Base-by-base conservation (phyloP, 2,329 filamentous ascomycete genomes). In the Fonsecaea pugnacius region DNA sequence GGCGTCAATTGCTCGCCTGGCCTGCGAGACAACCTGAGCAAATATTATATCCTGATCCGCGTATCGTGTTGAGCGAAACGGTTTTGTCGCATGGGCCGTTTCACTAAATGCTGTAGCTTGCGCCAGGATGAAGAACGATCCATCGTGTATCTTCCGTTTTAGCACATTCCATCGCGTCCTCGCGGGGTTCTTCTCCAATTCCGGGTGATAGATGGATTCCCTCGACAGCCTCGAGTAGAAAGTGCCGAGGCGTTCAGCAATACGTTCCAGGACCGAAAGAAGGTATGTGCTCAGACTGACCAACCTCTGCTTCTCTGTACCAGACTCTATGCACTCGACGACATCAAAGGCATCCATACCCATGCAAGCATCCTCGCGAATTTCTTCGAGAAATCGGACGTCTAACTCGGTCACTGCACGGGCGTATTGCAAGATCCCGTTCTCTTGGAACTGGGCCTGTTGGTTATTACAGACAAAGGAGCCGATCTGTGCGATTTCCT, bases 271-370 rank as follows among this genome's bases (percentile, higher is more conserved):
- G 0, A 82, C 76, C 61, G 83, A 81, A 55, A 85, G 77, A 0
- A 85, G 74, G 69, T 84, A 85, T 0, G 77, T 78, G 2, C 73
- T 73, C 18, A 65, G 58, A 35, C 43, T 61, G 1, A 80, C 76
- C 3, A 82, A 66, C 0, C 78, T 77, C 2, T 82, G 68, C 1
- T 78, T 76, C 27, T 79, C 78, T 0, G 74, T 75, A 5, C 75
- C 70, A 0, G 74, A 73, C n/a, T 79, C 78, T 24, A 79, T 74
- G 24, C 74, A 73, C 68, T 79, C 78, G 32, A 85, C 75, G 24
- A 75, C 77, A 51, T 80, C 81, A 30, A 84, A 84, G 0, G 83
- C 83, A 64, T 85, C 83, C 82, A 85, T 85, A 8, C 83, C 84
- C 21, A 63, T 43, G 33, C 48, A 57, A 21, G 58, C 54, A 38